Evolutionary conservation across 2,329 filamentous ascomycete species (phyloP).

Genomic region (Fusarium nanum): DNA sequence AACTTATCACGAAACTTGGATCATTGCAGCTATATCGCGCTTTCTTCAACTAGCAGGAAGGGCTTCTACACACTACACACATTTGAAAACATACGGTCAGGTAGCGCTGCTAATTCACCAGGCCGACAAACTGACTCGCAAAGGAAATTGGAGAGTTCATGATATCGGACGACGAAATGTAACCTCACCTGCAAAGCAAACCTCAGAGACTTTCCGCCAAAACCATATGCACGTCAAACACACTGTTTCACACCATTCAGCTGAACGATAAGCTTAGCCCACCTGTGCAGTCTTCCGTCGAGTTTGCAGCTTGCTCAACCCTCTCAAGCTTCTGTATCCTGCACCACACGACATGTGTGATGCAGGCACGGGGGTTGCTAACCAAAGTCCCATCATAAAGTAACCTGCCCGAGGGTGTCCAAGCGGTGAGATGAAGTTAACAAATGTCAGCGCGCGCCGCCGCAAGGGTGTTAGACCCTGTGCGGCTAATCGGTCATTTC

Average conservation of each 20-base stretch:
- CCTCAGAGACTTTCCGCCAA: neutral
- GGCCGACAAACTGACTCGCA: slow-evolving; percentile 7
- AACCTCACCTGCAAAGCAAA: neutral
- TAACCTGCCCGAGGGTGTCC: slow-evolving; percentile 21
- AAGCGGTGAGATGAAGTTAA: slow-evolving; percentile 42
- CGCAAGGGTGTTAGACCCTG: slow-evolving; percentile 29
- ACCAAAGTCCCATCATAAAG: slow-evolving; percentile 32
- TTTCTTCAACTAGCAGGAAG: neutral
- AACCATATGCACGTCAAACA: neutral
- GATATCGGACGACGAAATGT: slow-evolving; percentile 5
- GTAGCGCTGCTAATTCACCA: neutral
- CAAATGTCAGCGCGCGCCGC: slow-evolving; percentile 29
- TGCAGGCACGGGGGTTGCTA: slow-evolving; percentile 26
- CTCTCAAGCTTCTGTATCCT: neutral
- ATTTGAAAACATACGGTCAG: neutral
- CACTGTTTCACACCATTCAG: slow-evolving; percentile 9
- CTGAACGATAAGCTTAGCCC: slow-evolving; percentile 16
- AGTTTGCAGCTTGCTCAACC: slow-evolving; percentile 3
- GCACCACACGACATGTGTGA: slow-evolving; percentile 17
- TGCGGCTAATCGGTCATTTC: slow-evolving; percentile 35
- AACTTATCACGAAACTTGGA: slow-evolving; percentile 13
- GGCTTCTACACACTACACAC: neutral
- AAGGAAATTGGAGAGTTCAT: slow-evolving; percentile 3
- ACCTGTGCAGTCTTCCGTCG: slow-evolving; percentile 5
- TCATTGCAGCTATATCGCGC: neutral